These are phyloP conservation scores for Solanum bulbocastanum DNA, from an alignment of 257 asterid genomes.

Conservation along the genomic window DNA sequence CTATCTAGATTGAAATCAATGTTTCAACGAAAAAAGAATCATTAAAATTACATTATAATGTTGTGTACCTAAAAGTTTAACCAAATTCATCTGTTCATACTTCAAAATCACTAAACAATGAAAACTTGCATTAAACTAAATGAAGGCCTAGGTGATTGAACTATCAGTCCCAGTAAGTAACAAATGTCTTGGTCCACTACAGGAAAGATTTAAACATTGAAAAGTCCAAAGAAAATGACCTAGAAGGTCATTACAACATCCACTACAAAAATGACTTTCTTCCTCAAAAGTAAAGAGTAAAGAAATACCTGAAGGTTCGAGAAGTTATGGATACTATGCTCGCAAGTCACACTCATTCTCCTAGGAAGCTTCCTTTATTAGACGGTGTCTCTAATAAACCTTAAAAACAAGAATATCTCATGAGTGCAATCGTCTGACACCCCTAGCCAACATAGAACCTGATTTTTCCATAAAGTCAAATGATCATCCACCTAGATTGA, in stretches of 20 bases:
- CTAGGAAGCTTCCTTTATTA: neutral
- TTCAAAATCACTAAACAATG: too few relatives aligned
- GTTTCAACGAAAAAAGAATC: too few relatives aligned
- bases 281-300: neutral
- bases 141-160: too few relatives aligned
- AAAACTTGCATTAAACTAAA: too few relatives aligned
- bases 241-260: neutral
- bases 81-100: too few relatives aligned
- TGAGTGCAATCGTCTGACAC: neutral
- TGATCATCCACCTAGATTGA: neutral
- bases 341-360: neutral
- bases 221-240: neutral
- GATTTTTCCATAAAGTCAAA: neutral
- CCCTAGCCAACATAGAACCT: neutral
- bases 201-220: too few relatives aligned
- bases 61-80: too few relatives aligned
- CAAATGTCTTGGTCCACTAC: neutral
- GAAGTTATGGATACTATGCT: neutral
- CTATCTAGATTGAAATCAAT: too few relatives aligned
- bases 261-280: neutral
- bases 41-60: too few relatives aligned
- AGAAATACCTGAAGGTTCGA: neutral
- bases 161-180: neutral
- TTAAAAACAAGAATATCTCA: neutral
- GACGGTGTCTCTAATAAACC: neutral